Base-by-base conservation (phyloP, 2,329 filamentous ascomycete species). In the Colletotrichum neosansevieriae region DNA sequence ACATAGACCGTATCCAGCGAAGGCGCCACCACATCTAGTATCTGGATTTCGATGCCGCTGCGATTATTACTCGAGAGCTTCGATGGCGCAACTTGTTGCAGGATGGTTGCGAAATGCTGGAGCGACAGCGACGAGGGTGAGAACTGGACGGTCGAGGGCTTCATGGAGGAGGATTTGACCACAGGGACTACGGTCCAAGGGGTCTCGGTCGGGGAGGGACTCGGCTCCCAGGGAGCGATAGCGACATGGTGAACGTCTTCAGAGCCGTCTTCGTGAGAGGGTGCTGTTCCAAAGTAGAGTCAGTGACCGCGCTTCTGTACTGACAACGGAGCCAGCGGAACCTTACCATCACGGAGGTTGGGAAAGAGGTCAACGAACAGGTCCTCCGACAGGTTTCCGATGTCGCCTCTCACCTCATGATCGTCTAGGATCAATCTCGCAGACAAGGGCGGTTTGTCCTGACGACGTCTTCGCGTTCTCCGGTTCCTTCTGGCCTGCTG, bases 121-220 rank as follows among this genome's bases (percentile, higher is more conserved):
- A 97, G 87, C 57, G 88, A 91, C 67, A 87, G 85, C 60, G 89
- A 97, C 54, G 86, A 86, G 0, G 92, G 88, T 12, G 92, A 92
- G 73, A 95, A 92, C 70, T 94, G 90, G 44, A 98, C 86, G 1
- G 93, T 97, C 5, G 92, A 93, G 71, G 91, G 88, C 17, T 92
- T 87, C 49, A 94, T 84, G 10, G 87, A 85, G 49, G 88, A 84
- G 47, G 89, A 89, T 71, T 85, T 83, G 21, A 85, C 85, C 67
- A 97, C 88, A 1, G 95, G 93, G 38, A 98, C 87, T 57, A 98
- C 88, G 7, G 94, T 94, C 96, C 96, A 99, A 53, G 87, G 85
- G 17, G 89, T 87, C 66, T 89, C 88, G 75, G 92, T 84, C 19
- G 87, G 80, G 6, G 80, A 82, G 40, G 83, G 78, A 62, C 81